Conservation (phyloP, 2,329 filamentous ascomycete species). For the Cladorrhinum sp. region DNA sequence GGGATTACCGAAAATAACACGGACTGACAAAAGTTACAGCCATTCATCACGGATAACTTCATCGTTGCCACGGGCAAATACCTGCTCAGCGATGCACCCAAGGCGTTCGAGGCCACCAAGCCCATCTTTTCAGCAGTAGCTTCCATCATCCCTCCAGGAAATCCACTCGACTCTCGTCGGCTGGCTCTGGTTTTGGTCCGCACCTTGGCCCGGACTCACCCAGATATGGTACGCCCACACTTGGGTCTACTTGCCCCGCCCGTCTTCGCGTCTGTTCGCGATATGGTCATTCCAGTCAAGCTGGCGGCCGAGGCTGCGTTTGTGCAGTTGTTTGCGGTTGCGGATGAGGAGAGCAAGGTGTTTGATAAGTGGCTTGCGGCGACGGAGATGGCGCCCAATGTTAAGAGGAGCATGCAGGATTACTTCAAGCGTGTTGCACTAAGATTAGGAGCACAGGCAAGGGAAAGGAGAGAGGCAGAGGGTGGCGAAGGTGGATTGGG, state of each 20-base stretch:
- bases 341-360: constrained; percentile 77
- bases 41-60: constrained; percentile 83
- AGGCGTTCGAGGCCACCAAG: constrained; percentile 73
- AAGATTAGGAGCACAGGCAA: constrained; percentile 78
- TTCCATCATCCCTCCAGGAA: constrained; percentile 71
- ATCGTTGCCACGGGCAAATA: constrained; percentile 91
- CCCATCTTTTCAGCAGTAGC: constrained; percentile 77
- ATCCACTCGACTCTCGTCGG: constrained; percentile 77
- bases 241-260: constrained; percentile 75
- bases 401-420: constrained; percentile 88
- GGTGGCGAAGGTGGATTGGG: constrained; percentile 84
- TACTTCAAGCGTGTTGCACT: constrained; percentile 94
- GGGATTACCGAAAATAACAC: not conserved
- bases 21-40: constrained; percentile 44
- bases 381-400: constrained; percentile 63
- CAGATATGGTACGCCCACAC: constrained; percentile 78
- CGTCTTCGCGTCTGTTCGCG: constrained; percentile 85
- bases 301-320: constrained; percentile 93
- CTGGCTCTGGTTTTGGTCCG: constrained; percentile 83
- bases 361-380: constrained; percentile 88
- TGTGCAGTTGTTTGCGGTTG: constrained; percentile 83
- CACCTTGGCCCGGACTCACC: constrained; percentile 75
- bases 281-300: constrained; percentile 92
- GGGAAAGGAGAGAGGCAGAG: constrained; percentile 87
- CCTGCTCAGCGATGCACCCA: constrained; percentile 66